Conservation (phyloP, 2,329 filamentous ascomycete species). For the Pyrenochaeta sp. region DNA sequence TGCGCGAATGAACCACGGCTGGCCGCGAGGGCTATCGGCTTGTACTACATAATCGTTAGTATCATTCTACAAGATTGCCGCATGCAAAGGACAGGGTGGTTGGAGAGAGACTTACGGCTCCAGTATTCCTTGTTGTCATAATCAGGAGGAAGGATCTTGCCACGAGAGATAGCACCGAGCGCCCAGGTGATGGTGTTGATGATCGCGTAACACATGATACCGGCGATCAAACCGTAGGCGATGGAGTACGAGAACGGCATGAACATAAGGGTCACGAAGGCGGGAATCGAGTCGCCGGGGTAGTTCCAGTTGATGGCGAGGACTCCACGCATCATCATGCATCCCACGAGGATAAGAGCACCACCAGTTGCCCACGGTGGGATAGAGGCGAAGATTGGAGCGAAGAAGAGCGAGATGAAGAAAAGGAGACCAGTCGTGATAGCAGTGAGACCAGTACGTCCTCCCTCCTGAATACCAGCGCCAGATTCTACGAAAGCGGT, state of each 20-base stretch:
- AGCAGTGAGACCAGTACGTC: slow-evolving; percentile 81
- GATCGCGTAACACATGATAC: slow-evolving; percentile 77
- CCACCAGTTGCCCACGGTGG: slow-evolving; percentile 90
- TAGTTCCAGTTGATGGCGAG: slow-evolving; percentile 87
- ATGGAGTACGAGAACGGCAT: slow-evolving; percentile 94
- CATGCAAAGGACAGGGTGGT: neutral
- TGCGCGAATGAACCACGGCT: slow-evolving; percentile 38
- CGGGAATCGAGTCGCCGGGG: slow-evolving; percentile 81
- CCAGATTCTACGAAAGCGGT: slow-evolving; percentile 89
- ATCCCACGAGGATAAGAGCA: slow-evolving; percentile 84
- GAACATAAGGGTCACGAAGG: slow-evolving; percentile 81
- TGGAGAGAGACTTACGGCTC: slow-evolving; percentile 30
- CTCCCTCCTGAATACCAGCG: slow-evolving; percentile 87
- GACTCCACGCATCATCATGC: slow-evolving; percentile 82
- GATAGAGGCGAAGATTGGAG: slow-evolving; percentile 88
- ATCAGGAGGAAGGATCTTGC: slow-evolving; percentile 31
- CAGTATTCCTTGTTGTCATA: slow-evolving; percentile 42
- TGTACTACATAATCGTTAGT: slow-evolving; percentile 17
- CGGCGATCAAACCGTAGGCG: slow-evolving; percentile 83
- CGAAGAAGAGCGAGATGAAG: slow-evolving; percentile 82
- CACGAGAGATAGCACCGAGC: slow-evolving; percentile 24
- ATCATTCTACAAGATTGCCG: slow-evolving; percentile 8
- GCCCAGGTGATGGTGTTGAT: slow-evolving; percentile 73
- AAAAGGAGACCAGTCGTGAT: slow-evolving; percentile 83
- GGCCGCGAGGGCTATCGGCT: slow-evolving; percentile 30